phyloP scores from a whole-genome alignment of 805 yeast species.

The Cyberlindnera maclurae region DNA sequence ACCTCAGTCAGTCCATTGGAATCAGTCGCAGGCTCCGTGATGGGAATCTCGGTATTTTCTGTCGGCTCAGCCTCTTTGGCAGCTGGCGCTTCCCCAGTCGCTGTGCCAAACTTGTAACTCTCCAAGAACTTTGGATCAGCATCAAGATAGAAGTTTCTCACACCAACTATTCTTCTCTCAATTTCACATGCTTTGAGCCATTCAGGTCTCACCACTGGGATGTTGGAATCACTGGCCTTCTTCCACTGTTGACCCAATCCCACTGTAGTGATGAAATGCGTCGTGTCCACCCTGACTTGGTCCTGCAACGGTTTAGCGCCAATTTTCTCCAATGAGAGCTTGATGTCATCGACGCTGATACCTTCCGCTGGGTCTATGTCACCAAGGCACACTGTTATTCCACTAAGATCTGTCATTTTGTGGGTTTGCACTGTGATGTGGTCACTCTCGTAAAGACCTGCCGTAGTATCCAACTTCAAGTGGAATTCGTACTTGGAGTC shows the following conservation, averaged over 20 bases:
- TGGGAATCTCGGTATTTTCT: no score
- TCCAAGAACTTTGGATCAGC: slow-evolving; percentile 37
- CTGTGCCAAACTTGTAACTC: slow-evolving; percentile 32
- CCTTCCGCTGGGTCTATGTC: slow-evolving; percentile 50
- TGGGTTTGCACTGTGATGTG: slow-evolving; percentile 70
- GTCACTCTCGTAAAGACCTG: slow-evolving; percentile 76
- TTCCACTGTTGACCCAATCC: slow-evolving; percentile 67
- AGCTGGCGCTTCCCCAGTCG: not conserved
- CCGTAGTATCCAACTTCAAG: slow-evolving; percentile 76
- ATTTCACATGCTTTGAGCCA: slow-evolving; percentile 93
- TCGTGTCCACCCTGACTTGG: slow-evolving; percentile 79
- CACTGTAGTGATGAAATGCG: slow-evolving; percentile 80
- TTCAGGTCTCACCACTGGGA: slow-evolving; percentile 93
- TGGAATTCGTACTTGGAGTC: slow-evolving; percentile 78
- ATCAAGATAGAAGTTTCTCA: slow-evolving; percentile 73
- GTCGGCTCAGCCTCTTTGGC: slow-evolving; percentile 1
- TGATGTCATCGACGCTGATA: slow-evolving; percentile 48
- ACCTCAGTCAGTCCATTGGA: slow-evolving; percentile 2
- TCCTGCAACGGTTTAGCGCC: slow-evolving; percentile 78
- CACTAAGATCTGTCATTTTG: slow-evolving; percentile 91
- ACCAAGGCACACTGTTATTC: slow-evolving; percentile 88
- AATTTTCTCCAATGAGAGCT: slow-evolving; percentile 53
- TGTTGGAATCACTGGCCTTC: slow-evolving; percentile 76
- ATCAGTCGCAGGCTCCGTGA: not conserved
- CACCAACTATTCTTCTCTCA: slow-evolving; percentile 89